Evolutionary conservation across 768 basidiomycete species (phyloP), one percentile per base, ranked within the genome.

Genomic region (Amanita pallidorosea): DNA sequence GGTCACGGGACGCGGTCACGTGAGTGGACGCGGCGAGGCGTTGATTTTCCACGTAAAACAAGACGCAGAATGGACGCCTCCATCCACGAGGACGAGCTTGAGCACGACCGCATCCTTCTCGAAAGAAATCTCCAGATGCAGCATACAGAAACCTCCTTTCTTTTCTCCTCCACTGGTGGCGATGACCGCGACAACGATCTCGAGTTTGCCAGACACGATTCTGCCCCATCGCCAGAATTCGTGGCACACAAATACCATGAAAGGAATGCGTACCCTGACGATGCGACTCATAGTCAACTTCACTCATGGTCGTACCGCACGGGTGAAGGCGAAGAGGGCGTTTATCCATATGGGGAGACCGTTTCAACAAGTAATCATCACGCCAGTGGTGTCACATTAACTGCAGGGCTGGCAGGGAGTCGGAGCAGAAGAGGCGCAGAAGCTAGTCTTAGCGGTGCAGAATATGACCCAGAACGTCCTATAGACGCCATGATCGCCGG

Each of bases 321-420:
- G 12, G 69, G 64, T 56, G 77, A 85, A 50, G 50, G 45, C 23
- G 83, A 86, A 4, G 83, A 85, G 11, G 83, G 80, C 17, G 67
- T 83, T 29, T 71, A 76, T 55, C 83, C 84, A 0, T 87, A 81
- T 56, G 77, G 74, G 18, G 79, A 81, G 52, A 87, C 85, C 0
- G 64, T 89, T 53, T 92, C 88, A 0, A 94, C 92, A 0, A 81
- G 80, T 7, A 88, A 83, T 1, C 93, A 96, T 64, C 93, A 96
- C 65, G 91, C 89, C 22, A 89, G 85, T 55, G 89, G 80, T 2
- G 70, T 95, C 47, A 95, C 93, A 0, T 73, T 96, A 15, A 86
- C 77, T 47, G 88, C 90, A 3, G 92, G 93, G 1, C 74, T 95
- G 8, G 82, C 76, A 34, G 82, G 77, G 36, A 71, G 80, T 2